A percentile compares a stretch with the other conserved stretches of the same genome.
Conservation (phyloP, 306 rosid species). For the Medicago arabica region DNA sequence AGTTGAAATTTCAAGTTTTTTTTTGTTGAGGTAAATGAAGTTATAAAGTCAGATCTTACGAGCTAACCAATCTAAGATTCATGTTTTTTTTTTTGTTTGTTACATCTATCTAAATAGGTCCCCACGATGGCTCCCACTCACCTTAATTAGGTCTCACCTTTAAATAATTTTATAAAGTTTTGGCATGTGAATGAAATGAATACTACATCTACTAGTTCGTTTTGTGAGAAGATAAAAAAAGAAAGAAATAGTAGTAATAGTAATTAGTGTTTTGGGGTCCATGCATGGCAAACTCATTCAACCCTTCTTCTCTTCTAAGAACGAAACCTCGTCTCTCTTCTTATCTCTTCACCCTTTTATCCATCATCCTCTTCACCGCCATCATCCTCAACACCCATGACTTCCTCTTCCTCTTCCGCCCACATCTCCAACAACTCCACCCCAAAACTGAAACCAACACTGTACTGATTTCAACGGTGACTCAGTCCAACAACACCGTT, state of each 20-base stretch:
- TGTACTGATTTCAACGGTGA: conserved; percentile 36
- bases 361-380: conserved; percentile 73
- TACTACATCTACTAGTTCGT: not conserved
- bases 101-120: too few relatives aligned
- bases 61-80: too few relatives aligned
- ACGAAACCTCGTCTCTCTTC: conserved; percentile 74
- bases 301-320: conserved; percentile 46
- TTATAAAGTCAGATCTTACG: too few relatives aligned
- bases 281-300: conserved; percentile 14
- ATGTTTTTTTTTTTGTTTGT: too few relatives aligned
- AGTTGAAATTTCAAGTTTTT: too few relatives aligned
- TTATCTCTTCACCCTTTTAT: conserved; percentile 66
- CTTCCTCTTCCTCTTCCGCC: conserved; percentile 62
- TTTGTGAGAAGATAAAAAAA: not conserved
- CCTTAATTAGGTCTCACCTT: not conserved
- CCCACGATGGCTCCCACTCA: not conserved
- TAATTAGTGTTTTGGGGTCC: not conserved
- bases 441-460: conserved; percentile 35
- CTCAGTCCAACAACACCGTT: conserved; percentile 10
- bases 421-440: conserved; percentile 52
- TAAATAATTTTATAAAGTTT: too few relatives aligned
- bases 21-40: too few relatives aligned
- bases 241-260: not conserved
- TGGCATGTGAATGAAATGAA: not conserved
- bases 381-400: conserved; percentile 65